phyloP scores from a whole-genome alignment of 1,284 basidiomycete genomes.

The Marasmius oreades region DNA sequence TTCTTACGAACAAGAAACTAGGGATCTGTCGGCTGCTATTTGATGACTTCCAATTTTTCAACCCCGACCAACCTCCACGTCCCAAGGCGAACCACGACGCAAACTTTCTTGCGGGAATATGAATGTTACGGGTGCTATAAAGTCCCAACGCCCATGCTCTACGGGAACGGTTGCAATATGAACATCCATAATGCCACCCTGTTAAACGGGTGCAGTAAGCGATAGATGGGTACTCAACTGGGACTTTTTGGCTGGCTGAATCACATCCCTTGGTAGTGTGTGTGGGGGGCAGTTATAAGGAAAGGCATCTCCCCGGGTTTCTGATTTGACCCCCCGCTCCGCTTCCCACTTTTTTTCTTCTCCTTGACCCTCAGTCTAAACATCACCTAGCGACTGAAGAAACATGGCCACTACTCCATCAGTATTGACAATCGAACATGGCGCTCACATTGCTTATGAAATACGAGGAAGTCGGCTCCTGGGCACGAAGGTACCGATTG shows the following conservation, averaged over 20 bases:
- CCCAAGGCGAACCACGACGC: too few relatives aligned
- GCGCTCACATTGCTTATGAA: neutral
- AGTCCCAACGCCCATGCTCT: neutral
- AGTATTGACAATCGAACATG: neutral
- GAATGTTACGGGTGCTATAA: neutral
- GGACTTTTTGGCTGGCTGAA: neutral
- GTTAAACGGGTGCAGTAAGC: neutral
- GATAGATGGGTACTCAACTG: neutral
- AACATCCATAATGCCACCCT: neutral
- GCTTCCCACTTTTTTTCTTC: neutral
- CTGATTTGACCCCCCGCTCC: neutral
- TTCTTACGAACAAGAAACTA: neutral
- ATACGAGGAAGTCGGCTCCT: neutral
- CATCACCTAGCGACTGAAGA: too few relatives aligned
- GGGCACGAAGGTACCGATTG: slow-evolving; percentile 23
- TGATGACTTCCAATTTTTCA: too few relatives aligned
- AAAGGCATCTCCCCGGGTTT: neutral
- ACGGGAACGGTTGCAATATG: neutral
- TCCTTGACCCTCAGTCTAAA: too few relatives aligned
- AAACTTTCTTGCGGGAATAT: too few relatives aligned
- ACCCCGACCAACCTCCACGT: too few relatives aligned
- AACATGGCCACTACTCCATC: neutral
- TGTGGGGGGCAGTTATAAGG: neutral
- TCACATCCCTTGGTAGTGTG: neutral
- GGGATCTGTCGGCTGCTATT: neutral